A percentile compares a stretch with the other conserved stretches of the same genome.
Conservation (phyloP, 2,329 filamentous ascomycete genomes). For the Diaporthe destruens region DNA sequence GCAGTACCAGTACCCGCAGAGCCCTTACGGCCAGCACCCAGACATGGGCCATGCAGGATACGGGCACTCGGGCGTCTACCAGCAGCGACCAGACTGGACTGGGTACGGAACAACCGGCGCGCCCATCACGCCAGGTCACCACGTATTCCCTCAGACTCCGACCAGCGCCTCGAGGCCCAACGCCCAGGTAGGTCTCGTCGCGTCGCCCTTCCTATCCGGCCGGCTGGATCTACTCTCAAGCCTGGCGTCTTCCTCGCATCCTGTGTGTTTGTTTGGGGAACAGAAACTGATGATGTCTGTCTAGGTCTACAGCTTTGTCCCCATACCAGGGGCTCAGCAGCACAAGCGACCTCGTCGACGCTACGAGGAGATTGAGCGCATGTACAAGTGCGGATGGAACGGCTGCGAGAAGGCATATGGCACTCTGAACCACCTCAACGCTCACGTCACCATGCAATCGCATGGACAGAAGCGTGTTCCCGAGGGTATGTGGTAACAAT, state of each 20-base stretch:
- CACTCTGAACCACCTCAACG: conserved; percentile 96
- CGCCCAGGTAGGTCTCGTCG: conserved; percentile 66
- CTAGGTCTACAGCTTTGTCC: conserved; percentile 98
- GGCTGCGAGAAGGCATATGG: conserved; percentile 99
- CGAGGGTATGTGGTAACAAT: conserved; percentile 81
- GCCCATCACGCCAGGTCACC: conserved; percentile 64
- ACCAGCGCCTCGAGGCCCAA: conserved; percentile 68
- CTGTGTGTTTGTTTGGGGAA: background rate
- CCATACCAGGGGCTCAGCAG: conserved; percentile 95
- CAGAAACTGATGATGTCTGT: conserved; percentile 47
- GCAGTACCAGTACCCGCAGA: conserved; percentile 43
- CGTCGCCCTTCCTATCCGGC: background rate
- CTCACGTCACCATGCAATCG: conserved; percentile 98
- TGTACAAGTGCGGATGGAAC: conserved; percentile 99
- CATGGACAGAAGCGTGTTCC: conserved; percentile 95
- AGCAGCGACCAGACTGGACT: conserved; percentile 79
- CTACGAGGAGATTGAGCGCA: conserved; percentile 98
- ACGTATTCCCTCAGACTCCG: conserved; percentile 67
- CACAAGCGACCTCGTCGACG: conserved; percentile 94
- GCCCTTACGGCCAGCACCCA: conserved; percentile 81
- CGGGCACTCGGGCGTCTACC: conserved; percentile 72
- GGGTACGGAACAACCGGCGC: conserved; percentile 69
- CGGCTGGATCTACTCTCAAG: background rate
- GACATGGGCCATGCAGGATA: conserved; percentile 90
- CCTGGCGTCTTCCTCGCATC: background rate